Evolutionary conservation across 331 rosid genomes (phyloP), one percentile per base, ranked within the genome.

Genomic region (Malus hybrid): DNA sequence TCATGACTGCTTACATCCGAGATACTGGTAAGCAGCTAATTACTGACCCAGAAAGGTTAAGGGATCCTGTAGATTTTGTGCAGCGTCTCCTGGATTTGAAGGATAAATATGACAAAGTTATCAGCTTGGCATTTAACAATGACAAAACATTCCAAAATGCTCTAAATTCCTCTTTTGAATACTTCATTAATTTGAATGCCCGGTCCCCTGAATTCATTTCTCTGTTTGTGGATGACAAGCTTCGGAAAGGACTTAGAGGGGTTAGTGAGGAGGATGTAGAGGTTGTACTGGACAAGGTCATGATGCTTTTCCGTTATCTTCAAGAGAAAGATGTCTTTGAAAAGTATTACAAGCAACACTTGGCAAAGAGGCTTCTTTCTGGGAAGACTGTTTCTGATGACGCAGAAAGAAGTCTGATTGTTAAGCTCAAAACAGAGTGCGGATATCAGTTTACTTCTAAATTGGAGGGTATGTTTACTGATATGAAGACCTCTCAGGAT

Each of bases 401-500:
- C 77, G 98, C 98, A 10, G 98, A 93, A 81, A 86, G 96, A 81
- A 93, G 96, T 83, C 88, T 93, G 82, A 89, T 93, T 68, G 96
- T 93, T 56, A 93, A 93, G 90, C 96, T 93, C 78, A 93, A 93
- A 84, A 93, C 95, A n/a, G 96, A 93, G 79, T 93, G 96, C 57
- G 96, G 98, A 63, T 93, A 93, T 74, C 98, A 93, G 36, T 93
- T 93, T 80, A 93, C 98, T 5, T 93, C 95, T 16, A 93, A 93
- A 84, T 77, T 93, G 76, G 98, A 93, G 81, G 98, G 98, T 60
- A 93, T 93, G 98, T 93, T 93, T 80, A 90, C 93, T 10, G 98
- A 93, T 85, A 93, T 93, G 98, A 93, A 87, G 78, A 93, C 98
- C 36, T 93, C 98, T 42, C 88, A 85, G 71, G 98, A 93, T 72